Evolutionary conservation across 768 basidiomycete species (phyloP).

Genomic region (Collybia sp.): DNA sequence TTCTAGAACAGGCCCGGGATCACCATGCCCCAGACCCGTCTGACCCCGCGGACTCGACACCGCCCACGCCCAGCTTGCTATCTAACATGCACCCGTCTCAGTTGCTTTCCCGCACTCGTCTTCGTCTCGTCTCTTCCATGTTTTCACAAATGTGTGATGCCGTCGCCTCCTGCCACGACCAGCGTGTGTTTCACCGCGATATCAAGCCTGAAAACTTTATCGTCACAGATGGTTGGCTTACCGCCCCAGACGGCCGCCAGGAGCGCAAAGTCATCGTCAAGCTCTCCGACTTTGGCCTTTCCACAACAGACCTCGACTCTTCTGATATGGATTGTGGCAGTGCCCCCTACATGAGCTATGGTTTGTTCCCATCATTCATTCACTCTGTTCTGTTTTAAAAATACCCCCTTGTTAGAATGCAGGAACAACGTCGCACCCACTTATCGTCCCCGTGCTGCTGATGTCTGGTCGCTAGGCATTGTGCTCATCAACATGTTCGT

Average conservation of each 20-base stretch:
- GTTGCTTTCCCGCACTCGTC: constrained; percentile 80
- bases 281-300: constrained; percentile 94
- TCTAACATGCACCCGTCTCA: constrained; percentile 76
- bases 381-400: constrained; percentile 8
- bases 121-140: constrained; percentile 95
- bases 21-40: constrained; percentile 58
- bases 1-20: constrained; percentile 93
- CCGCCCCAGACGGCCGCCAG: constrained; percentile 46
- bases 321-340: constrained; percentile 98
- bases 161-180: constrained; percentile 89
- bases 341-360: constrained; percentile 98
- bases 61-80: constrained; percentile 91
- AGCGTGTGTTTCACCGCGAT: constrained; percentile 91
- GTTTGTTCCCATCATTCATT: constrained; percentile 37
- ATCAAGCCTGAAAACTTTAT: constrained; percentile 99
- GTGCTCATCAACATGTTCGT: constrained; percentile 96
- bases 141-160: constrained; percentile 99
- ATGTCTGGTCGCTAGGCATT: constrained; percentile 98
- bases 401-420: constrained; percentile 64
- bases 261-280: constrained; percentile 94
- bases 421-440: constrained; percentile 95
- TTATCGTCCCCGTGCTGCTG: constrained; percentile 91
- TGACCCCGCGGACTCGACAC: constrained; percentile 50
- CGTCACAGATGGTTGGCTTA: constrained; percentile 75
- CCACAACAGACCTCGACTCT: constrained; percentile 83